A percentile compares a stretch with the other conserved stretches of the same genome.
phyloP scores from a whole-genome alignment of 257 asterid genomes.

The Haberlea rhodopensis region DNA sequence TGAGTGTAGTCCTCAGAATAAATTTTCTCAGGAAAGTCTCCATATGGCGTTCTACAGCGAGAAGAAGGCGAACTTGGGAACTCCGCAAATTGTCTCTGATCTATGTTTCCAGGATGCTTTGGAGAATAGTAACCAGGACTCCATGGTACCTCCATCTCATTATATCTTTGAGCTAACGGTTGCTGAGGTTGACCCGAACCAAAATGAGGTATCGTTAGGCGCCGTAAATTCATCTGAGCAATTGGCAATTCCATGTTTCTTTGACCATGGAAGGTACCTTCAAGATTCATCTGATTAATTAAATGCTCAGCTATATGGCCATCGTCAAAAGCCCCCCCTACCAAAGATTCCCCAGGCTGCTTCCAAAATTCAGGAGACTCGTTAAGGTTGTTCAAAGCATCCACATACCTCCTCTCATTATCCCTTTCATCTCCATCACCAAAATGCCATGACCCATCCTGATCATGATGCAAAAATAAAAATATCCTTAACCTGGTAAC shows the following conservation, averaged over 20 bases:
- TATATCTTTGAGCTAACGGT: conserved; percentile 57
- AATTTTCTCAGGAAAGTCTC: conserved; percentile 50
- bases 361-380: conserved; percentile 78
- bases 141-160: conserved; percentile 95
- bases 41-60: conserved; percentile 57
- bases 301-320: conserved; percentile 62
- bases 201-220: conserved; percentile 67
- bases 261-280: conserved; percentile 61
- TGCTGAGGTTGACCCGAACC: conserved; percentile 70
- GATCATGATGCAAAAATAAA: conserved; percentile 60
- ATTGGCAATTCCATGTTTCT: conserved; percentile 75
- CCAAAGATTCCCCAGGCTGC: conserved; percentile 48
- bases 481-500: conserved; percentile 87
- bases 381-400: conserved; percentile 89
- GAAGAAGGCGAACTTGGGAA: conserved; percentile 82
- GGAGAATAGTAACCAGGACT: conserved; percentile 95
- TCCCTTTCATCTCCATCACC: conserved; percentile 92
- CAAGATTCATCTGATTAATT: conserved; percentile 67
- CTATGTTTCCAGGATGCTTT: conserved; percentile 58
- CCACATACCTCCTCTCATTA: conserved; percentile 87
- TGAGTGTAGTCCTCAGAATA: conserved; percentile 63
- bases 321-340: conserved; percentile 57
- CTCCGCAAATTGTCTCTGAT: conserved; percentile 66
- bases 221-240: conserved; percentile 63
- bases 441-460: conserved; percentile 70